phyloP scores from a whole-genome alignment of 1,284 basidiomycete genomes.

The Apiotrichum laibachii region DNA sequence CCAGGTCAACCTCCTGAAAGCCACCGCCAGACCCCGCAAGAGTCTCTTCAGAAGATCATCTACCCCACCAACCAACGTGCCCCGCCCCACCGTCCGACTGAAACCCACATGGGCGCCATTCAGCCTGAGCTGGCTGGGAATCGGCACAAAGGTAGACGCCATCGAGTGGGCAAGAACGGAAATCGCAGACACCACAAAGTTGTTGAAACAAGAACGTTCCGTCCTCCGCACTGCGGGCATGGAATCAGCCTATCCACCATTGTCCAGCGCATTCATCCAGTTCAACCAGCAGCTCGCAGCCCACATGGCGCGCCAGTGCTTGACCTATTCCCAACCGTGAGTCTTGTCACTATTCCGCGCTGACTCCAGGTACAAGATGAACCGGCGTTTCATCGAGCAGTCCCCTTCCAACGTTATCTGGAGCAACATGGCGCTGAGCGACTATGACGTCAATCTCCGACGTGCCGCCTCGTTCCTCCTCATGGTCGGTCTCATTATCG shows the following conservation, averaged over 20 bases:
- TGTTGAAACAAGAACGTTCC: conserved; percentile 42
- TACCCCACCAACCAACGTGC: conserved; percentile 34
- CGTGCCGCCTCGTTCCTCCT: conserved; percentile 54
- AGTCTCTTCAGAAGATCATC: conserved; percentile 40
- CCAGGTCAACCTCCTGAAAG: conserved; percentile 58
- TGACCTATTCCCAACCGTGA: conserved; percentile 69
- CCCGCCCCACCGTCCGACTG: conserved; percentile 78
- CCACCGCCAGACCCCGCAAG: conserved; percentile 47
- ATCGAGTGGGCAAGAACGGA: conserved; percentile 73
- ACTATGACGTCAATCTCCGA: conserved; percentile 71
- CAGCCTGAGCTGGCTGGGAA: conserved; percentile 61
- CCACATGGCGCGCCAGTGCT: conserved; percentile 63
- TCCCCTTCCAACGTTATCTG: conserved; percentile 70
- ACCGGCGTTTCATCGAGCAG: conserved; percentile 64
- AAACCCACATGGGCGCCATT: conserved; percentile 60
- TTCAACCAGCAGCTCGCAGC: conserved; percentile 79
- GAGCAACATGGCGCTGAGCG: conserved; percentile 61
- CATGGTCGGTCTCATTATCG: conserved; percentile 62
- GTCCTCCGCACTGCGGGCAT: conserved; percentile 35
- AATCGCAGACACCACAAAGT: conserved; percentile 36
- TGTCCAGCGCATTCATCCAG: conserved; percentile 84
- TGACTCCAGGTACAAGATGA: conserved; percentile 56
- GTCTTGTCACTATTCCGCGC: neutral
- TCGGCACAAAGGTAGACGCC: conserved; percentile 75
- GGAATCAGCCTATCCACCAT: conserved; percentile 57